Percentiles rank a stretch among this genome's conserved stretches.
These are phyloP conservation scores for Moricandia moricandioides DNA, from an alignment of 345 rosid species.

Conservation along the genomic window DNA sequence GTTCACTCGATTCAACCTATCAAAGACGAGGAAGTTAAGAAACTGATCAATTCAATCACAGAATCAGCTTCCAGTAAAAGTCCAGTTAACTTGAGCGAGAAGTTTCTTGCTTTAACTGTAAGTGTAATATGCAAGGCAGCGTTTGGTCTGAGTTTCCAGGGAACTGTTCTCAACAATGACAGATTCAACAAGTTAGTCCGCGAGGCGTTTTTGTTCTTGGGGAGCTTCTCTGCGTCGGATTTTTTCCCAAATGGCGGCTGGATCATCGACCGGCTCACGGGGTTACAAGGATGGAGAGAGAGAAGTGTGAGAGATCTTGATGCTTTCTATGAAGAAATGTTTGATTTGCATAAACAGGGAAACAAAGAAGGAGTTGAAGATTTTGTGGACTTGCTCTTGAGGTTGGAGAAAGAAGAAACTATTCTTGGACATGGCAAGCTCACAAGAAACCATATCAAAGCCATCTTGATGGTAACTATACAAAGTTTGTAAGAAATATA, in stretches of 20 bases:
- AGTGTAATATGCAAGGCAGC: not conserved
- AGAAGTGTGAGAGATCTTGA: conserved; percentile 39
- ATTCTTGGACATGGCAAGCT: too few relatives aligned
- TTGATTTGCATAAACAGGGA: conserved; percentile 43
- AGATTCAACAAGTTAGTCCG: not conserved
- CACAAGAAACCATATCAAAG: too few relatives aligned
- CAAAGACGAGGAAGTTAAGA: not conserved
- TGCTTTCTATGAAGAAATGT: conserved; percentile 35
- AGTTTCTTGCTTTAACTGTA: not conserved
- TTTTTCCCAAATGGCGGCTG: conserved; percentile 41
- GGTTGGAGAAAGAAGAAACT: conserved; percentile 21
- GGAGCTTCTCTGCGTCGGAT: conserved; percentile 39
- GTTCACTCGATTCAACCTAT: not conserved
- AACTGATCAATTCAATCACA: not conserved
- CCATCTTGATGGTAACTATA: too few relatives aligned
- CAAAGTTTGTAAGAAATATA: too few relatives aligned
- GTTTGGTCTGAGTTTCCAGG: not conserved
- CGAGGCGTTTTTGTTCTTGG: conserved; percentile 4
- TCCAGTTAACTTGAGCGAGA: not conserved
- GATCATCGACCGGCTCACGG: conserved; percentile 39
- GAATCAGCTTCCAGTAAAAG: not conserved
- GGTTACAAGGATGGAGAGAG: conserved; percentile 28
- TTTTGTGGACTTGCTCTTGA: conserved; percentile 17
- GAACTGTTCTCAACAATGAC: not conserved
- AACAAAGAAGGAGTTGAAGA: conserved; percentile 26